Conservation (phyloP, 805 yeast genomes). For the Candida vartiovaarae region DNA sequence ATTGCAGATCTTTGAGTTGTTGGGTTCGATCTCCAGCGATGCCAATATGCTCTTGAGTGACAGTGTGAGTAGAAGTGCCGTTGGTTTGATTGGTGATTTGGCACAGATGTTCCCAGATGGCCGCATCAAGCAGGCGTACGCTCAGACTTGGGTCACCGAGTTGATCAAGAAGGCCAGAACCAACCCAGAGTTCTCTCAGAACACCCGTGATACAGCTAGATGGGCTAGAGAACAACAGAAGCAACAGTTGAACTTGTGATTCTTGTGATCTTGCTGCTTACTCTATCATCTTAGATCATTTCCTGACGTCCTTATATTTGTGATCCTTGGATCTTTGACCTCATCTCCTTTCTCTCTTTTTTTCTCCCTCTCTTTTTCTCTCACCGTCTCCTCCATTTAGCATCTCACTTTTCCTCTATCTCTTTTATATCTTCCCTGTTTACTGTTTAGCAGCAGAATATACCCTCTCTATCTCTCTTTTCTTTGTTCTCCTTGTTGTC, state of each 20-base stretch:
- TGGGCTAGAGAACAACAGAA: slow-evolving; percentile 83
- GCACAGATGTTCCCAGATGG: slow-evolving; percentile 83
- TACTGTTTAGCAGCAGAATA: slow-evolving; percentile 5
- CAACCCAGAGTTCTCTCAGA: slow-evolving; percentile 50
- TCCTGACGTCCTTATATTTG: no score
- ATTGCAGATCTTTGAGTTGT: slow-evolving; percentile 62
- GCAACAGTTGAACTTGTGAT: slow-evolving; percentile 15
- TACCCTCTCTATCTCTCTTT: slow-evolving; percentile 3
- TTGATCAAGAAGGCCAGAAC: slow-evolving; percentile 69
- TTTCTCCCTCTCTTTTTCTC: neutral
- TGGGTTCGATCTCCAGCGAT: slow-evolving; percentile 54
- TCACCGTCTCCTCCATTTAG: neutral
- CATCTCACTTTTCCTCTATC: neutral
- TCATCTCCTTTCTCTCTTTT: slow-evolving; percentile 1
- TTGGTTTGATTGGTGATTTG: slow-evolving; percentile 89
- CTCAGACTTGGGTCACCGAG: slow-evolving; percentile 72
- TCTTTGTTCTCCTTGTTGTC: neutral
- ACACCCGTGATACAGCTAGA: slow-evolving; percentile 86
- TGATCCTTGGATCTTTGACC: neutral
- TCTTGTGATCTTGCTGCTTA: slow-evolving; percentile 1
- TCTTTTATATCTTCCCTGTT: slow-evolving; percentile 1
- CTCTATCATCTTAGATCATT: neutral
- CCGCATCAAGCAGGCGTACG: slow-evolving; percentile 56
- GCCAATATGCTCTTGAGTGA: slow-evolving; percentile 56
- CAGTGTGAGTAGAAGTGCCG: slow-evolving; percentile 71